Base-by-base conservation (phyloP, 495 filamentous ascomycete species). In the Jackrogersella minutella region DNA sequence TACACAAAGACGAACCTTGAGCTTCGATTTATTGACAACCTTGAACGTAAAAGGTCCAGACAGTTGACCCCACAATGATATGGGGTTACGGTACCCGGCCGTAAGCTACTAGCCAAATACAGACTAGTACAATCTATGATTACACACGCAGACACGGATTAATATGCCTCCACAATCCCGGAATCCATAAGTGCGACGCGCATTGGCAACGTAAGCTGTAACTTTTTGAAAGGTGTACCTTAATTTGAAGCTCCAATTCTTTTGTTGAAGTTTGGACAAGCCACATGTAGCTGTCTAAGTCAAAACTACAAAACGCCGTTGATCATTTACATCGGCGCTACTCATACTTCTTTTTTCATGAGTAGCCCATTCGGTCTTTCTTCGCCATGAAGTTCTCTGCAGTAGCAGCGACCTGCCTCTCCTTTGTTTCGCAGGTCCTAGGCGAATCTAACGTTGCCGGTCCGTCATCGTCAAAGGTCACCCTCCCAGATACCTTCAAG, bases 401-500 rank as follows among this genome's bases (percentile, higher is more conserved):
- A 56, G 73, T 84, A 72, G 77, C 81, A 66, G 74, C 79, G 55
- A 79, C 78, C 64, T 75, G 80, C 65, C 74, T 84, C 41, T 84
- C 82, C 58, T 73, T 84, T 40, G 53, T 82, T 57, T 74, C 79
- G 31, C 62, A 79, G 53, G 80, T 71, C 47, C 66, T 72, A 28
- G 72, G 72, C 59, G 72, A 79, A 71, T 61, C 73, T 19, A 79
- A 71, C 58, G 39, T 74, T 44, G 66, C 75, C 51, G 72, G 64
- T 44, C 75, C 75, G 53, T 68, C 75, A 43, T 77, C 68, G 43
- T 81, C 79, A 57, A 75, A 73, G 64, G 57, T 74, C 56, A 73
- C 74, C 53, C 85, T 93, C 14, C 85, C 90, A 24, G 74, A 81
- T 70, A 86, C 84, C 47, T 97, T 97, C 83, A 93, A 86, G 77